Percentiles rank a stretch among this genome's conserved stretches.
Conservation (phyloP, 1,139 yeast genomes). For the Entelexis paramagnoliae region DNA sequence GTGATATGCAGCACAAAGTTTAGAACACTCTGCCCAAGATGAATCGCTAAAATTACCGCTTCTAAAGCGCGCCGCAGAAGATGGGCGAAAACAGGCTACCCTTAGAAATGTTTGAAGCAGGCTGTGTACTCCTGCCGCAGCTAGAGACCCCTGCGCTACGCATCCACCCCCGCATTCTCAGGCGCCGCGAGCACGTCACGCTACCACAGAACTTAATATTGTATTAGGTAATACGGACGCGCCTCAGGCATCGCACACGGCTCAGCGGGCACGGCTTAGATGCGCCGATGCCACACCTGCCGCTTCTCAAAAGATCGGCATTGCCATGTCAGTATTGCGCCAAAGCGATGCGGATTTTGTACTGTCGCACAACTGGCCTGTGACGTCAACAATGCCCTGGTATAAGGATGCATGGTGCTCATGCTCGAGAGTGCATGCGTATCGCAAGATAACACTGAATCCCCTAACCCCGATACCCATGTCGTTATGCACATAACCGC, state of each 20-base stretch:
- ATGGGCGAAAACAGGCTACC: background rate
- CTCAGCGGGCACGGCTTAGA: background rate
- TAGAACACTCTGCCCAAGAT: background rate
- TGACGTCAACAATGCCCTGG: background rate
- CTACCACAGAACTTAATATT: background rate
- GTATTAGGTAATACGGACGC: background rate
- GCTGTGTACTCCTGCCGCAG: background rate
- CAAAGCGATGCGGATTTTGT: background rate
- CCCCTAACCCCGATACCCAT: slow-evolving; percentile 1
- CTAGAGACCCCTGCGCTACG: background rate
- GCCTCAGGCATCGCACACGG: background rate
- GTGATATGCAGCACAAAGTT: background rate
- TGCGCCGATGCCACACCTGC: background rate
- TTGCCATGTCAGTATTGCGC: background rate
- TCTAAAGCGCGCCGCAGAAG: background rate
- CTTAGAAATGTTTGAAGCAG: no score
- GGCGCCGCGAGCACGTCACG: background rate
- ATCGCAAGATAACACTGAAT: background rate
- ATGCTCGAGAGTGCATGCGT: slow-evolving; percentile 2
- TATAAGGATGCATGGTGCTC: background rate
- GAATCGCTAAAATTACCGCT: background rate
- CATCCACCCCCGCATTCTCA: background rate
- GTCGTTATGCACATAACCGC: slow-evolving; percentile 2
- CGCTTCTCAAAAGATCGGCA: no score
- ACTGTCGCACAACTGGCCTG: background rate